Evolutionary conservation across 2,329 filamentous ascomycete species (phyloP).

Genomic region (Mycosphaerella arachidis): DNA sequence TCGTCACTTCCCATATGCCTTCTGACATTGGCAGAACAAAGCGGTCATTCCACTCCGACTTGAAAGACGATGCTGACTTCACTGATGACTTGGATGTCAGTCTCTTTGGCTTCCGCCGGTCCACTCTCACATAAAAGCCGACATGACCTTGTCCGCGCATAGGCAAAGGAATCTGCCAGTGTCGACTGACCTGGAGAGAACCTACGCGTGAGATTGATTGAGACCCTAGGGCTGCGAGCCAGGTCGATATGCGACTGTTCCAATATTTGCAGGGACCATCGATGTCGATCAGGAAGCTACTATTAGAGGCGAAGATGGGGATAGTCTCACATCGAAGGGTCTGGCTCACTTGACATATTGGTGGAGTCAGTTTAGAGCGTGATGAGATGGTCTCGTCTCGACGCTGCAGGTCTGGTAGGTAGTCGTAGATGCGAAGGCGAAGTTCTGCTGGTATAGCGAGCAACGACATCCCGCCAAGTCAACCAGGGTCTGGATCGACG

Average conservation of each 20-base stretch:
- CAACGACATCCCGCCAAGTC: conserved; percentile 11
- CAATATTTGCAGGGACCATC: conserved; percentile 13
- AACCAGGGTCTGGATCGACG: too few relatives aligned
- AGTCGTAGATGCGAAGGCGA: conserved; percentile 20
- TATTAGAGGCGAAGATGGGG: conserved; percentile 19
- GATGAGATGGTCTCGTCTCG: conserved; percentile 14
- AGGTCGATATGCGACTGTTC: conserved; percentile 10
- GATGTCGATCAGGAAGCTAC: conserved; percentile 22
- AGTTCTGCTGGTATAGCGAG: conserved; percentile 17
- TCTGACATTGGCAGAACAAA: conserved; percentile 10
- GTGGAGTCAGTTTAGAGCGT: conserved; percentile 18
- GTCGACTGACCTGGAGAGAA: conserved; percentile 21
- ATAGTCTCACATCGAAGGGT: conserved; percentile 23
- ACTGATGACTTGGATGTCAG: neutral
- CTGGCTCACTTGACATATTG: conserved; percentile 20
- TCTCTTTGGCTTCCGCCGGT: conserved; percentile 7
- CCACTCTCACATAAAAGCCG: conserved; percentile 26
- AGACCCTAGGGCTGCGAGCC: conserved; percentile 16
- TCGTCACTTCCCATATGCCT: conserved; percentile 14
- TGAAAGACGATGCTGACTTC: conserved; percentile 7
- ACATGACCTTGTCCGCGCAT: conserved; percentile 26
- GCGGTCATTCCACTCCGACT: conserved; percentile 8
- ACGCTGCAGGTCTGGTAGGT: conserved; percentile 16
- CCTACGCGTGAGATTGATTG: conserved; percentile 13
- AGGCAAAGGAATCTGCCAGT: conserved; percentile 22